Evolutionary conservation across 768 basidiomycete genomes (phyloP).

Genomic region (Boletellus sp.): DNA sequence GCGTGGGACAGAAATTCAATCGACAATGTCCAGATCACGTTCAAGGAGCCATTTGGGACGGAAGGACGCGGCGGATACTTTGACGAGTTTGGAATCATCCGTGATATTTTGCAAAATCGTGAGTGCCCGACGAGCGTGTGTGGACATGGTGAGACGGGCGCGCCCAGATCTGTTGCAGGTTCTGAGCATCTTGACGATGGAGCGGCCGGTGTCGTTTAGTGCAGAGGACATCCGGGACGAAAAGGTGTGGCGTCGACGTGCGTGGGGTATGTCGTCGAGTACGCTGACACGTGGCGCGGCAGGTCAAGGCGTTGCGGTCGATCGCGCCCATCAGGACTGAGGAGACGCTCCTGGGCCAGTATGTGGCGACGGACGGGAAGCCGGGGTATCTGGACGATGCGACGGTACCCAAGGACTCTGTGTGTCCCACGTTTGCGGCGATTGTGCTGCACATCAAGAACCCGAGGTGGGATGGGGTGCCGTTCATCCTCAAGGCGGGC

Average conservation of each 20-base stretch:
- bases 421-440: constrained; percentile 93
- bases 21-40: constrained; percentile 96
- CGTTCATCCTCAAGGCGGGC: constrained; percentile 96
- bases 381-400: constrained; percentile 99
- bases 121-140: constrained; percentile 36
- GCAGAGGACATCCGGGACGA: constrained; percentile 98
- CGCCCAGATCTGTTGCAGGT: constrained; percentile 87
- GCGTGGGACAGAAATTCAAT: constrained; percentile 96
- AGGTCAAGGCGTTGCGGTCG: constrained; percentile 95
- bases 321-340: constrained; percentile 76
- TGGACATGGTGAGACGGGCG: constrained; percentile 14
- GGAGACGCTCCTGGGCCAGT: constrained; percentile 93
- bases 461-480: constrained; percentile 97
- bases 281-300: neutral
- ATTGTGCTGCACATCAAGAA: constrained; percentile 90
- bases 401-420: constrained; percentile 88
- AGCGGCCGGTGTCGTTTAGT: constrained; percentile 94
- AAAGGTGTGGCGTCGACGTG: constrained; percentile 58
- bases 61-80: constrained; percentile 99
- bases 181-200: constrained; percentile 93
- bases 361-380: constrained; percentile 82
- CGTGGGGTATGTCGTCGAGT: neutral
- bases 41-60: constrained; percentile 99
- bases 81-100: constrained; percentile 99
- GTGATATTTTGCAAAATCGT: constrained; percentile 98